phyloP scores from a whole-genome alignment of 495 filamentous ascomycete genomes.

The Penicillium antarcticum region DNA sequence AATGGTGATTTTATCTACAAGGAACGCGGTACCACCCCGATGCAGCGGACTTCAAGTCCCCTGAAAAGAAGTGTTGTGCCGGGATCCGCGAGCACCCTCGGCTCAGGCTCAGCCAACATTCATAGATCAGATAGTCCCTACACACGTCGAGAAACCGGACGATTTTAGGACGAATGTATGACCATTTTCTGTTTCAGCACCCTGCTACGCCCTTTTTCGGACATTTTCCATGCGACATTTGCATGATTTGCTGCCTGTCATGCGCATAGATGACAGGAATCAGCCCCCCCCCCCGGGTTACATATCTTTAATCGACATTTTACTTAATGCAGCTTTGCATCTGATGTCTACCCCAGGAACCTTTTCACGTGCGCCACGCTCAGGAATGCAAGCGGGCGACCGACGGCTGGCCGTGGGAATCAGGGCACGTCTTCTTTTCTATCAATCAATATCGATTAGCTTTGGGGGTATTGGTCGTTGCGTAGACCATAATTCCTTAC shows the following conservation, averaged over 20 bases:
- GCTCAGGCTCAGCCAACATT: slow-evolving; percentile 24
- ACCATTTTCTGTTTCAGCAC: slow-evolving; percentile 3
- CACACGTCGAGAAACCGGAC: slow-evolving; percentile 37
- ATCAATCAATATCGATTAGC: not conserved
- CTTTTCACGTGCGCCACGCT: slow-evolving; percentile 10
- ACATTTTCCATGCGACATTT: slow-evolving; percentile 5
- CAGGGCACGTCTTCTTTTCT: not conserved
- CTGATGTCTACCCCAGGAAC: not conserved
- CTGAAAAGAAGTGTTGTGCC: slow-evolving; percentile 42
- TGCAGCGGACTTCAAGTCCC: slow-evolving; percentile 40
- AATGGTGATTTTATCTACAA: slow-evolving; percentile 38
- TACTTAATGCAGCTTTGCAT: slow-evolving; percentile 1
- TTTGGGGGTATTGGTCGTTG: no score
- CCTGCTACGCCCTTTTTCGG: not conserved
- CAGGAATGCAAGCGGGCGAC: slow-evolving; percentile 11
- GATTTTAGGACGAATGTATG: slow-evolving; percentile 25
- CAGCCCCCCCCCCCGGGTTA: not conserved
- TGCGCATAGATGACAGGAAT: not conserved
- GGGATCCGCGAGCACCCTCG: slow-evolving; percentile 20
- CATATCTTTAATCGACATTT: slow-evolving; percentile 8
- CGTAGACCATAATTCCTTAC: no score
- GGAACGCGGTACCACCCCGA: slow-evolving; percentile 35
- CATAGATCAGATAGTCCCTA: slow-evolving; percentile 21
- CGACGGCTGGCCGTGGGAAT: not conserved
- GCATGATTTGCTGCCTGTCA: not conserved